These are phyloP conservation scores for Zygnema cylindricum DNA, from an alignment of 139 green algal genomes.

Conservation along the genomic window DNA sequence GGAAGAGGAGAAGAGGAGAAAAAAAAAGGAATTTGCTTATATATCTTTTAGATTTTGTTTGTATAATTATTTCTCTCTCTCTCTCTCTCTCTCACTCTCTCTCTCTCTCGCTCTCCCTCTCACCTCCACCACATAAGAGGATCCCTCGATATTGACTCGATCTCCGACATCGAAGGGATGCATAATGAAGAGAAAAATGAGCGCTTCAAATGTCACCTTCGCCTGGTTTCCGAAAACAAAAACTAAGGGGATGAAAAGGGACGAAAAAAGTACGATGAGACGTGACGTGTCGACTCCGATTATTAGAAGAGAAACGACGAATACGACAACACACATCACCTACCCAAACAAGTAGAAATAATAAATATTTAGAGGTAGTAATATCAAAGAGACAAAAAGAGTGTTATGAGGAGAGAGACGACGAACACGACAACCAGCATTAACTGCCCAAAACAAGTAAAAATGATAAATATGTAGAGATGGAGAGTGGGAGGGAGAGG, in stretches of 20 bases:
- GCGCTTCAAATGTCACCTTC: conserved; percentile 64
- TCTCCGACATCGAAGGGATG: conserved; percentile 81
- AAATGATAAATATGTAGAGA: no score
- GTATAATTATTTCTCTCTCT: no score
- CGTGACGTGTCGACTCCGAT: conserved; percentile 51
- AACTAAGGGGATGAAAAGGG: conserved; percentile 32
- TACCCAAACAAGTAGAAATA: no score
- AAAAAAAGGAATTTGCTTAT: no score
- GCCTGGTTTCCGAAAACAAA: conserved; percentile 57
- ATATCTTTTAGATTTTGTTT: no score
- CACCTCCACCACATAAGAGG: conserved; percentile 6
- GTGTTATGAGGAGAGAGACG: conserved; percentile 71
- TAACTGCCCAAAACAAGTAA: no score
- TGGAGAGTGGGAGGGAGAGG: no score
- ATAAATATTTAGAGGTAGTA: no score
- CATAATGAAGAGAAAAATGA: conserved; percentile 78
- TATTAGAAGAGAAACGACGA: conserved; percentile 74
- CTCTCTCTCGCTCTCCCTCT: neutral
- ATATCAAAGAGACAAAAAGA: conserved; percentile 43
- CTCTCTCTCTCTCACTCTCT: no score
- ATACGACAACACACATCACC: conserved; percentile 45
- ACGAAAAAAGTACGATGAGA: conserved; percentile 54
- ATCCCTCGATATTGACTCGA: conserved; percentile 36
- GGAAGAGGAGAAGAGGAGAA: no score
- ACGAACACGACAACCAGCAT: conserved; percentile 61